A percentile compares a stretch with the other conserved stretches of the same genome.
Evolutionary conservation across 495 filamentous ascomycete genomes (phyloP).

Genomic region (Neurospora discreta): DNA sequence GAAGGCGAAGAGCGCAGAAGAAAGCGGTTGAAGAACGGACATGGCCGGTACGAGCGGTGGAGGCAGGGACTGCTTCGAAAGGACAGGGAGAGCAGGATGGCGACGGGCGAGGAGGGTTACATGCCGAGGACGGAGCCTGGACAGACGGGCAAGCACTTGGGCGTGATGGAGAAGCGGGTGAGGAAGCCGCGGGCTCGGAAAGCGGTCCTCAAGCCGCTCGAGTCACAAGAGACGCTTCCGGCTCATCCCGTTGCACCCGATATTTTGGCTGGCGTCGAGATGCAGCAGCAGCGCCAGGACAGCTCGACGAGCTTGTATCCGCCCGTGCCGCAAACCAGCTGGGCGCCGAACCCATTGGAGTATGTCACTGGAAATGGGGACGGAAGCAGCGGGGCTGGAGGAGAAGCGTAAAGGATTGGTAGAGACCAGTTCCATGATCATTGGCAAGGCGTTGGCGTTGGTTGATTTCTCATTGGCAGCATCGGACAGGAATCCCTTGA

Average conservation of each 20-base stretch:
- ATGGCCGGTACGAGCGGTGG: constrained; percentile 16
- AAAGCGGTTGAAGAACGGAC: constrained; percentile 14
- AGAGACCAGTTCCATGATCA: neutral
- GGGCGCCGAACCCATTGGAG: neutral
- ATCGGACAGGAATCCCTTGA: neutral
- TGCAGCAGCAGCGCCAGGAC: neutral
- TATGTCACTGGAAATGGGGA: neutral
- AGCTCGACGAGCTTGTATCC: neutral
- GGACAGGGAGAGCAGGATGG: constrained; percentile 2
- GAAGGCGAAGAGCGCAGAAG: constrained; percentile 20
- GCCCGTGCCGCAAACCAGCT: neutral
- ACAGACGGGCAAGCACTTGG: constrained; percentile 10
- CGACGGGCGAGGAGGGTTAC: constrained; percentile 5
- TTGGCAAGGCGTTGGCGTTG: neutral
- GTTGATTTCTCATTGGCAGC: neutral
- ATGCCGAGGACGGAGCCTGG: constrained; percentile 8
- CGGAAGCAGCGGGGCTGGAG: neutral
- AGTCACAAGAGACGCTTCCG: neutral
- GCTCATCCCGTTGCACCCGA: neutral
- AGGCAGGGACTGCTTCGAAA: constrained; percentile 12
- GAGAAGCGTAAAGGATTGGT: neutral
- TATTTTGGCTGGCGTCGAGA: neutral
- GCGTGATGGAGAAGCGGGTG: neutral
- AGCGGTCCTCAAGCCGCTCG: neutral
- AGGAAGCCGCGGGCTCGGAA: neutral